phyloP scores from a whole-genome alignment of 257 asterid species.

The Primulina huaijiensis region DNA sequence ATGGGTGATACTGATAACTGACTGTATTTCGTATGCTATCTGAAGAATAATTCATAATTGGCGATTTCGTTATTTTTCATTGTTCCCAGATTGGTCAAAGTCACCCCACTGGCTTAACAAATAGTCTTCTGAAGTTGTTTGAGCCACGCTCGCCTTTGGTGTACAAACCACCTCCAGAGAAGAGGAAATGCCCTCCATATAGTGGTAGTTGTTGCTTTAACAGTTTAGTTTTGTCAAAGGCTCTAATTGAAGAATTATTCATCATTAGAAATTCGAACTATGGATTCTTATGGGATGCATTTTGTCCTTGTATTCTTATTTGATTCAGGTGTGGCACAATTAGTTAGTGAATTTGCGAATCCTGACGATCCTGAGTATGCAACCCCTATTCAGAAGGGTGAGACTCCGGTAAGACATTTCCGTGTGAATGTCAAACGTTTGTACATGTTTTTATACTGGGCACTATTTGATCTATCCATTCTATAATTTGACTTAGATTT shows the following conservation, averaged over 20 bases:
- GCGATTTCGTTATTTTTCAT: no score
- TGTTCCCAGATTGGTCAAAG: constrained; percentile 61
- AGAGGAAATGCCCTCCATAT: constrained; percentile 88
- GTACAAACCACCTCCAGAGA: constrained; percentile 85
- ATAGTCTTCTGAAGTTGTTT: constrained; percentile 75
- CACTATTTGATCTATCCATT: no score
- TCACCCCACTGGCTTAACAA: constrained; percentile 94
- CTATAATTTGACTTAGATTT: no score
- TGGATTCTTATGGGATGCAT: no score
- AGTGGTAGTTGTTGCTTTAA: constrained; percentile 46
- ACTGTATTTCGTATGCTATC: no score
- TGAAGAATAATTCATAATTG: no score
- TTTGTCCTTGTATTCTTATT: neutral
- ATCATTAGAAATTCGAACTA: no score
- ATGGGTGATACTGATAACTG: no score
- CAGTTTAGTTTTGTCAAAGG: no score
- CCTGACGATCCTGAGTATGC: constrained; percentile 88
- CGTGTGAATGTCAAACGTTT: neutral
- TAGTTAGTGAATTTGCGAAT: constrained; percentile 69
- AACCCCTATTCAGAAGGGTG: constrained; percentile 79
- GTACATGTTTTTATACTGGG: neutral
- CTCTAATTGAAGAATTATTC: no score
- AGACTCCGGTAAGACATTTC: constrained; percentile 69
- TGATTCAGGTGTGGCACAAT: constrained; percentile 74
- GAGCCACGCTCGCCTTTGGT: constrained; percentile 97